Evolutionary conservation across 225 moss, liverwort and hornwort species (phyloP).

Genomic region (Bryum argenteum): DNA sequence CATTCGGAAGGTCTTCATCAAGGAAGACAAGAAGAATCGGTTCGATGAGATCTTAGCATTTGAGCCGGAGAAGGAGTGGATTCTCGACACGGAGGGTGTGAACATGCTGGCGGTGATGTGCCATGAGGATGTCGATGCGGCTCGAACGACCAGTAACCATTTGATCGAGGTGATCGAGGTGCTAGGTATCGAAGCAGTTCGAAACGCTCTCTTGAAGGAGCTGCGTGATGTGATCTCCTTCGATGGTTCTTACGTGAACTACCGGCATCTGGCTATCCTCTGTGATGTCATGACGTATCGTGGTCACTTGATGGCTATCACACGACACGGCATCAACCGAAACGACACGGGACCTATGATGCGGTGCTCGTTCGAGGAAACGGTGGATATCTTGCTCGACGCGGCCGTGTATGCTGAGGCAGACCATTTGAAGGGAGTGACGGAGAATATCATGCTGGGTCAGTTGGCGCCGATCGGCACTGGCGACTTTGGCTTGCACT

Average conservation of each 20-base stretch:
- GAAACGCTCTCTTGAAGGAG: slow-evolving; percentile 89
- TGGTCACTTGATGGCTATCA: slow-evolving; percentile 99
- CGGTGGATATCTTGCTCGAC: slow-evolving; percentile 94
- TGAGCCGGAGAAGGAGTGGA: slow-evolving; percentile 94
- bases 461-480: slow-evolving; percentile 98
- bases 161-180: slow-evolving; percentile 99
- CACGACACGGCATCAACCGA: slow-evolving; percentile 95
- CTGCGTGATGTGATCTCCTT: slow-evolving; percentile 93
- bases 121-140: slow-evolving; percentile 96
- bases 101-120: slow-evolving; percentile 99
- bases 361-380: slow-evolving; percentile 99
- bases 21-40: slow-evolving; percentile 86
- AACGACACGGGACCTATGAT: slow-evolving; percentile 99
- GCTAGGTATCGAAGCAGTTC: slow-evolving; percentile 95
- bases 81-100: slow-evolving; percentile 98
- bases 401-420: slow-evolving; percentile 98
- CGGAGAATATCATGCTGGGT: slow-evolving; percentile 98
- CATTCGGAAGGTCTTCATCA: slow-evolving; percentile 93
- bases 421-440: slow-evolving; percentile 95
- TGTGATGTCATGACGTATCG: slow-evolving; percentile 99
- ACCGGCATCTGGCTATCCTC: slow-evolving; percentile 95
- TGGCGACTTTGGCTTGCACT: slow-evolving; percentile 87
- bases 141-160: slow-evolving; percentile 97
- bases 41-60: slow-evolving; percentile 87
- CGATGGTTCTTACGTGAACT: slow-evolving; percentile 98